Evolutionary conservation across 805 yeast genomes (phyloP).

Genomic region (Kluyveromyces dobzhanskii): DNA sequence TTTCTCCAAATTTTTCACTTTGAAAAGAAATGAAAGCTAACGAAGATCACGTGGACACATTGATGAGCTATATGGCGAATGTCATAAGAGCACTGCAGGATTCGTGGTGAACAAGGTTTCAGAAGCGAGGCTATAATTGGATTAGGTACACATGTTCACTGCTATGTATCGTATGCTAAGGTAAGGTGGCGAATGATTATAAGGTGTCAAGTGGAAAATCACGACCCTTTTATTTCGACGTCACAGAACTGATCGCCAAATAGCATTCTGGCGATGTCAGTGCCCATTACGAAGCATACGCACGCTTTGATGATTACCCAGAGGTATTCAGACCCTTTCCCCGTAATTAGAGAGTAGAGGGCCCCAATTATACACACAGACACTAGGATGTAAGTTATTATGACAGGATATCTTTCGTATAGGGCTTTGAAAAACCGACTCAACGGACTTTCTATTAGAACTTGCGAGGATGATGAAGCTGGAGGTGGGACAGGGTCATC

Average conservation of each 20-base stretch:
- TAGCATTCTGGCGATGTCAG: slow-evolving; percentile 5
- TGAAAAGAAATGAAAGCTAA: no score
- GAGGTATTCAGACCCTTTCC: slow-evolving; percentile 7
- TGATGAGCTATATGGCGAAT: no score
- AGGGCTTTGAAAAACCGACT: background rate
- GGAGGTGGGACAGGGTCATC: background rate
- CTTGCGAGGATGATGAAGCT: background rate
- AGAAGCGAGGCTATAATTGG: no score
- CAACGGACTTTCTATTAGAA: background rate
- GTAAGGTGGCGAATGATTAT: no score
- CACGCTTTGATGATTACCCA: slow-evolving; percentile 7
- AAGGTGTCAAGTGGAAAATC: no score
- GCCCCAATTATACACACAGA: slow-evolving; percentile 22
- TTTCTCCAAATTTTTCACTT: no score
- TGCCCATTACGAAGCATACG: slow-evolving; percentile 7
- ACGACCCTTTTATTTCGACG: background rate
- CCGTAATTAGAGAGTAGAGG: slow-evolving; percentile 7
- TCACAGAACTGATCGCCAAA: slow-evolving; percentile 8
- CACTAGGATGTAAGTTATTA: slow-evolving; percentile 49
- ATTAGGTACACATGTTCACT: no score
- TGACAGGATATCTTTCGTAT: slow-evolving; percentile 1
- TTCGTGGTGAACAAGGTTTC: no score
- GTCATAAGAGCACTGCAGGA: no score
- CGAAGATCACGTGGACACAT: no score
- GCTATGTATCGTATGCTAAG: no score